Percentiles rank a stretch among this genome's conserved stretches.
Conservation (phyloP, 202 grass and related monocot species). For the Hordeum pubiflorum region DNA sequence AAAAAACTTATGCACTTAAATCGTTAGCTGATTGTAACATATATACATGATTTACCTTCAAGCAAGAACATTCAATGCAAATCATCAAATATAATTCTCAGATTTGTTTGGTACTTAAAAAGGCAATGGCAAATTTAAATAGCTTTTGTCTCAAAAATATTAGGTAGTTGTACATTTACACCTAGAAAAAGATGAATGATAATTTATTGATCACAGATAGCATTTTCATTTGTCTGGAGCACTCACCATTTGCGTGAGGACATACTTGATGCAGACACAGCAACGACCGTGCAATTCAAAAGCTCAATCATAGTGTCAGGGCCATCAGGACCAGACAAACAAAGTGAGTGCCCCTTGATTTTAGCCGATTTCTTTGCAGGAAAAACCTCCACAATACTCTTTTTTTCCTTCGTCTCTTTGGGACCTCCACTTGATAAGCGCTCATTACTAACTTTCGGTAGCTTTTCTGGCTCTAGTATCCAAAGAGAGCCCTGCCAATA, state of each 20-base stretch:
- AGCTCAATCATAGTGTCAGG: conserved; percentile 51
- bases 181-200: neutral
- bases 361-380: conserved; percentile 61
- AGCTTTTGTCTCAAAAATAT: neutral
- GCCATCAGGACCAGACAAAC: conserved; percentile 52
- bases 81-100: neutral
- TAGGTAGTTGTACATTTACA: conserved; percentile 5
- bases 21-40: neutral
- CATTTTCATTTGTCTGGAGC: neutral
- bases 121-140: neutral
- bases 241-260: conserved; percentile 88
- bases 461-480: conserved; percentile 76
- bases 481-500: conserved; percentile 64
- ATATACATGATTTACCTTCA: neutral
- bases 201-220: neutral
- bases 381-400: conserved; percentile 61
- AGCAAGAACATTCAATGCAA: neutral
- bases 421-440: conserved; percentile 31
- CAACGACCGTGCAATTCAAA: conserved; percentile 47
- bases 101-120: neutral
- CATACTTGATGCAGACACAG: conserved; percentile 66
- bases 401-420: conserved; percentile 74
- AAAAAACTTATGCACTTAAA: neutral
- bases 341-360: conserved; percentile 50
- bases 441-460: conserved; percentile 52